phyloP scores from a whole-genome alignment of 2,329 filamentous ascomycete species.

The Ophiostoma piceae region DNA sequence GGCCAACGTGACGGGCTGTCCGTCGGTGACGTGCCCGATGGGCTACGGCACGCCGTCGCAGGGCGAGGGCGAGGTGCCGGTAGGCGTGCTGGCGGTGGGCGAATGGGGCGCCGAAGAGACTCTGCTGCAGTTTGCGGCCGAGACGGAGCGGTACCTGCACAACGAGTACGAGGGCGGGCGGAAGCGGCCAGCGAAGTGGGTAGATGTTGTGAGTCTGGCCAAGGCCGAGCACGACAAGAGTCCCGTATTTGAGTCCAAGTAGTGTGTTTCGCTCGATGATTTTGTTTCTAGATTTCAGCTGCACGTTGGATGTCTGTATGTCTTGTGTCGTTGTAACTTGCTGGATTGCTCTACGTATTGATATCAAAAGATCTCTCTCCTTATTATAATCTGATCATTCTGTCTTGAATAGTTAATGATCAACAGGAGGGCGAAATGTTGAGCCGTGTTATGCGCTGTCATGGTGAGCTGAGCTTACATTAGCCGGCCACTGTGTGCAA shows the following conservation, averaged over 20 bases:
- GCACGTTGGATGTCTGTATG: not conserved
- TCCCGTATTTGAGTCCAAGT: not conserved
- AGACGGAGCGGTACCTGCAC: slow-evolving; percentile 53
- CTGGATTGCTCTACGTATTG: not conserved
- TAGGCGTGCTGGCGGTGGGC: slow-evolving; percentile 59
- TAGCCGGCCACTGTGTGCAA: not conserved
- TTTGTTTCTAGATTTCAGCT: not conserved
- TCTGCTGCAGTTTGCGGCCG: slow-evolving; percentile 55
- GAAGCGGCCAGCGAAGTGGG: slow-evolving; percentile 50
- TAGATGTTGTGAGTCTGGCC: slow-evolving; percentile 48
- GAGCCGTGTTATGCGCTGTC: not conserved
- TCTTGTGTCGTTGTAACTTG: not conserved
- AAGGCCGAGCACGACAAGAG: slow-evolving; percentile 31
- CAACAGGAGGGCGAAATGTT: not conserved
- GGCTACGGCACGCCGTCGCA: slow-evolving; percentile 60
- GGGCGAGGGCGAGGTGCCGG: slow-evolving; percentile 54
- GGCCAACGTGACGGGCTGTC: slow-evolving; percentile 75
- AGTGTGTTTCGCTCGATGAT: not conserved
- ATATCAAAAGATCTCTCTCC: not conserved
- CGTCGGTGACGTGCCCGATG: slow-evolving; percentile 67
- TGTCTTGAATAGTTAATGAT: not conserved
- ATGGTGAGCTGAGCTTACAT: not conserved
- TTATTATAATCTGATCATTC: not conserved
- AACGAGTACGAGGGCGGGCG: slow-evolving; percentile 43
- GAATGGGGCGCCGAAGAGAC: slow-evolving; percentile 64